Conservation (phyloP, 176 grass and related monocot species). For the Aegilops speltoides region DNA sequence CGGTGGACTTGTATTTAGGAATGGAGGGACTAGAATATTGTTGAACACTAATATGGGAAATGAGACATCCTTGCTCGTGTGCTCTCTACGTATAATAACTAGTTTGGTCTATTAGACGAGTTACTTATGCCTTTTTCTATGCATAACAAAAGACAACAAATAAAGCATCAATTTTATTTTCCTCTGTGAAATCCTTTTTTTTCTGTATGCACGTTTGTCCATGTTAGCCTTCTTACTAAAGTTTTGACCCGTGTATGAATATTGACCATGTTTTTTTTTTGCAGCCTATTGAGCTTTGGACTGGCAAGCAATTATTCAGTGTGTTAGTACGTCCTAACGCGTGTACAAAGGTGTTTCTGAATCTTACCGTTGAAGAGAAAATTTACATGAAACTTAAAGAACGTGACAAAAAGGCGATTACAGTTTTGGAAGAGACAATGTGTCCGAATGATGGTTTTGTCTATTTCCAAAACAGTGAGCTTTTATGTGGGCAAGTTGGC, state of each 20-base stretch:
- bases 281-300: conserved; percentile 96
- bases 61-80: background rate
- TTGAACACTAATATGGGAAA: background rate
- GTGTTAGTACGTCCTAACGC: conserved; percentile 90
- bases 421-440: conserved; percentile 60
- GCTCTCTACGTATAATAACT: background rate
- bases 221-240: conserved; percentile 19
- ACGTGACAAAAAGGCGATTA: background rate
- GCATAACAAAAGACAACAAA: conserved; percentile 1
- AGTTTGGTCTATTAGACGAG: background rate
- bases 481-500: conserved; percentile 86
- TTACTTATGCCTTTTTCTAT: background rate
- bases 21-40: background rate
- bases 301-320: conserved; percentile 93
- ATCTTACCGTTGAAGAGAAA: conserved; percentile 87
- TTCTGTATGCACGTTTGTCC: conserved; percentile 6
- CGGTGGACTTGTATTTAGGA: no score
- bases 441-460: conserved; percentile 90
- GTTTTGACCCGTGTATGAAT: conserved; percentile 13
- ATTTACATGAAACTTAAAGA: conserved; percentile 43
- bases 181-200: conserved; percentile 20
- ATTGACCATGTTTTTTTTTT: conserved; percentile 33
- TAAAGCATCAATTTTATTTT: background rate
- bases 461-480: conserved; percentile 92
- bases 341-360: conserved; percentile 79